Base-by-base conservation (phyloP, 2,329 filamentous ascomycete species). In the Xylariaceae sp. region DNA sequence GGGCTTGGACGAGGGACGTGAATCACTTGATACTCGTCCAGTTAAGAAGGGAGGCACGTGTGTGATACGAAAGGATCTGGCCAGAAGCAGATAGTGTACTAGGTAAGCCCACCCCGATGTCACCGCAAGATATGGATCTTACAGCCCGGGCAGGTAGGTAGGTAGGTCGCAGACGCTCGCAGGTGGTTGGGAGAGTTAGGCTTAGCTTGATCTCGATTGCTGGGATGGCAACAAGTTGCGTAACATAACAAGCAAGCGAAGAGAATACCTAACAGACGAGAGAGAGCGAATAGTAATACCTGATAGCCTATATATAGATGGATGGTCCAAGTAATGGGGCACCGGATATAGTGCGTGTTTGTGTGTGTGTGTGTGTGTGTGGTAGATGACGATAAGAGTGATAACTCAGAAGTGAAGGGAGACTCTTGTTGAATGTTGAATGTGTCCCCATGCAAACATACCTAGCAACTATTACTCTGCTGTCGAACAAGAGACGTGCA, bases 241-340 rank as follows among this genome's bases (percentile, higher is more conserved):
- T 30, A 48, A 30, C 30, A 56, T 57, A 57, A 62, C 56, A 58
- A 18, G 15, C 49, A n/a, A 48, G 45, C 51, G 47, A 30, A 45
- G 39, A 54, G 53, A 10, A 53, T 37, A 55, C 50, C 37, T 48
- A 48, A 13, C 9, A 13, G 13, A n/a, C 6, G 13, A n/a, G n/a
- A 13, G n/a, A 6, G 10, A n/a, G 42, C 10, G 42, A n/a, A 15
- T n/a, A n/a, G 11, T n/a, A n/a, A 3, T n/a, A 30, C 23, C 23
- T 30, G 23, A 5, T 30, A 30, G 23, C 23, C 23, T 30, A 30
- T 30, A 30, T 30, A 30, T 30, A 30, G 23, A 30, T 30, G 23
- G 23, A 30, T 30, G 23, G 23, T 30, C 23, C 23, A 30, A 30
- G 23, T 30, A 30, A 30, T 30, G 4, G 23, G 23, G 4, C 23